A percentile compares a stretch with the other conserved stretches of the same genome.
phyloP scores from a whole-genome alignment of 2,329 filamentous ascomycete genomes.

The Nothomitra cinnamomea region DNA sequence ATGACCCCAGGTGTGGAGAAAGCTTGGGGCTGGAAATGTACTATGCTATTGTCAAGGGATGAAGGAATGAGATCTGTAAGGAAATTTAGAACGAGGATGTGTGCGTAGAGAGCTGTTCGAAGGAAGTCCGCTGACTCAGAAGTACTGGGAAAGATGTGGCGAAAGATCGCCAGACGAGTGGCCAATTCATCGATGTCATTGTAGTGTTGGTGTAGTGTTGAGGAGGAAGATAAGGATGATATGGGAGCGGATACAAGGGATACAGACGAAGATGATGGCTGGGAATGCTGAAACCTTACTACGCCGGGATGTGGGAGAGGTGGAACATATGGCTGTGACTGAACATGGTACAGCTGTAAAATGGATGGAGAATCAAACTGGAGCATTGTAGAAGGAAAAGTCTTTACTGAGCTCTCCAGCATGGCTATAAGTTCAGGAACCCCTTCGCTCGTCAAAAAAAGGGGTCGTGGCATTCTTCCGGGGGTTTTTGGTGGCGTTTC shows the following conservation, averaged over 20 bases:
- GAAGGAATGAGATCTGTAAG: not conserved
- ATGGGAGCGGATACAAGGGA: not conserved
- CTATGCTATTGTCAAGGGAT: not conserved
- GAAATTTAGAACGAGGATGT: constrained; percentile 3
- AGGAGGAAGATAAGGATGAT: not conserved
- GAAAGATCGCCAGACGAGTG: not conserved
- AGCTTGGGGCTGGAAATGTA: not conserved
- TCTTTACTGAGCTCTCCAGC: not conserved
- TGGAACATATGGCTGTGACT: not conserved
- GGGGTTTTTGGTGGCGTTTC: not conserved
- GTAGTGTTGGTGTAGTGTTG: not conserved
- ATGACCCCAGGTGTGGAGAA: constrained; percentile 1
- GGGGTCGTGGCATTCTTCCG: not conserved
- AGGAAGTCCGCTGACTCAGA: constrained; percentile 1
- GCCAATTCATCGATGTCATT: not conserved
- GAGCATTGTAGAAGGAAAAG: constrained; percentile 3
- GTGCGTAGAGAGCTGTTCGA: not conserved
- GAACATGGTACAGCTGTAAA: not conserved
- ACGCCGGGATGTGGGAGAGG: too few relatives aligned
- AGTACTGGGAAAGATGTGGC: not conserved
- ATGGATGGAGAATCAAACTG: not conserved
- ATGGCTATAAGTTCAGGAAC: not conserved
- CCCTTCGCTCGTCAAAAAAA: not conserved
- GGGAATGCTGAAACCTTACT: not conserved
- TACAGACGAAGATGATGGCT: not conserved